Conservation (phyloP, 148 eudicot species). For the Vaccinium vitisidaea region DNA sequence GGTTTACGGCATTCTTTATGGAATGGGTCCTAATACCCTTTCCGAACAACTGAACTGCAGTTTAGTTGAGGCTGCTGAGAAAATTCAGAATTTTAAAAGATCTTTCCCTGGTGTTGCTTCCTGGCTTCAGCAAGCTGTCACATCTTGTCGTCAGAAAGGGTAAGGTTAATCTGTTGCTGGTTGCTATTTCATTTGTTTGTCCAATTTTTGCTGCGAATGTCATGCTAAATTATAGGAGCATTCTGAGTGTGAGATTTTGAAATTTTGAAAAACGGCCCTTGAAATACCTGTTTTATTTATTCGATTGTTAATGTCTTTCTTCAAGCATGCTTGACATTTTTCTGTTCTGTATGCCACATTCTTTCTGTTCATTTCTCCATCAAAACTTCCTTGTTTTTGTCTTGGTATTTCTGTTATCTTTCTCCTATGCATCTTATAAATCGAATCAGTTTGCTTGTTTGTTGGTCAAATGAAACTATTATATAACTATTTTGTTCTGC, state of each 20-base stretch:
- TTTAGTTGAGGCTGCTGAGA: constrained; percentile 69
- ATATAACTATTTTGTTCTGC: neutral
- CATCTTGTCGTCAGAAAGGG: constrained; percentile 80
- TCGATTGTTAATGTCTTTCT: neutral
- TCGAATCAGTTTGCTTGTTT: neutral
- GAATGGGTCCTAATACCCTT: constrained; percentile 90
- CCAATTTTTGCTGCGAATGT: neutral
- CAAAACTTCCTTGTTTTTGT: neutral
- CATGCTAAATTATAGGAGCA: neutral
- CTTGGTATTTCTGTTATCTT: neutral
- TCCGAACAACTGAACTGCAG: constrained; percentile 87
- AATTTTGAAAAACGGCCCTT: neutral
- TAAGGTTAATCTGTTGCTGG: constrained; percentile 21
- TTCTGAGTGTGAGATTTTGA: neutral
- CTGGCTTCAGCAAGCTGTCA: constrained; percentile 92
- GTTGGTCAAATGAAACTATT: neutral
- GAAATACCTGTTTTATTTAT: neutral
- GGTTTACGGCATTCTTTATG: constrained; percentile 94
- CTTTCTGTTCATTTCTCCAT: neutral
- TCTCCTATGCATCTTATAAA: neutral
- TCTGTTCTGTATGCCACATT: neutral
- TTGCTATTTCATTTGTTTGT: neutral
- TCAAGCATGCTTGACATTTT: neutral
- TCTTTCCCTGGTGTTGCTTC: constrained; percentile 89
- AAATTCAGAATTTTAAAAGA: constrained; percentile 72